Base-by-base conservation (phyloP, 2,329 filamentous ascomycete species). In the Fusarium buharicum region DNA sequence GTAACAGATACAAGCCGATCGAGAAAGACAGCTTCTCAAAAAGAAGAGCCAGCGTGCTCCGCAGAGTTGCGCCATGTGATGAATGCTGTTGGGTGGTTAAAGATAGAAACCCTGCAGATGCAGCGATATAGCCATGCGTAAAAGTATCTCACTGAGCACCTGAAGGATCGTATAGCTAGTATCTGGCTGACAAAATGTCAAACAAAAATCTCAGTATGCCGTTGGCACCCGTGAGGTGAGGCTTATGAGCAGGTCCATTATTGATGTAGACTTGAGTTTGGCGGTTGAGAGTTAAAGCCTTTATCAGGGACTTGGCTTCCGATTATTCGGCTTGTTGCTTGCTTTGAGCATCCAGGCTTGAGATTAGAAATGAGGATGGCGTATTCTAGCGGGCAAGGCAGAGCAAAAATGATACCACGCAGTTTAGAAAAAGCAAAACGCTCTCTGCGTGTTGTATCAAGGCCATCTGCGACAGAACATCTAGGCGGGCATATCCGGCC, bases 321-420 rank as follows among this genome's bases (percentile, higher is more conserved):
- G 55, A 55, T 31, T 49, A 44, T 59, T 27, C 45, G 55, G 38
- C 48, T 55, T 36, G 34, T 45, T 68, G 55, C 51, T 46, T 54
- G 36, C 45, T 39, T 45, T 46, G 33, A 44, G 50, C 20, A 43
- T 24, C 38, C 38, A 55, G 51, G 43, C 30, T 53, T 48, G 58
- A 54, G 34, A 30, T 33, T 24, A 38, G 13, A 18, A 22, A 57
- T 14, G 13, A 12, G 43, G 17, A 38, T 31, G 48, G 56, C 53
- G 55, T 45, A 50, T 46, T 49, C 51, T 40, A 66, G 53, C 48
- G 62, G 55, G 44, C 47, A 16, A 47, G 40, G 53, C 44, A 49
- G 37, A 55, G 57, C 43, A 27, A 38, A 31, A 39, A 68, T 69
- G 59, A 55, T 68, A 68, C 64, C 64, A 70, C 54, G 43, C 22